Base-by-base conservation (phyloP, 345 rosid genomes). In the Populus deltoides region DNA sequence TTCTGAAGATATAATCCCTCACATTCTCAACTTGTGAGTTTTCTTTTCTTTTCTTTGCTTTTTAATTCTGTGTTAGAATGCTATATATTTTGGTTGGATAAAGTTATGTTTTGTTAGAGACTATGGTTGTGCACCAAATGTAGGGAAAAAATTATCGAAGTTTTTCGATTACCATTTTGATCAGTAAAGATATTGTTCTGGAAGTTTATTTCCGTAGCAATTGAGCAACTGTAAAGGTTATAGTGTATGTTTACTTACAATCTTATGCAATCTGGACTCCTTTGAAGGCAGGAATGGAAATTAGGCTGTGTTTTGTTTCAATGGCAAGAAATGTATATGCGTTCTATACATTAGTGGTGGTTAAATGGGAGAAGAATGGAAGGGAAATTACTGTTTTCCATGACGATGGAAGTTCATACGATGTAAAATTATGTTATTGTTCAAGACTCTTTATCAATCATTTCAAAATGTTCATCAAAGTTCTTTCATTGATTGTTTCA, bases 21-120 rank as follows among this genome's bases (percentile, higher is more conserved):
- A 89, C 76, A 78, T 94, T 74, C 94, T 92, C 77, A 94, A 89
- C 81, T 69, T 94, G 98, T 92, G 43, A 86, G 96, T 73, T 18
- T 45, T 25, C 76, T 36, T 11, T 49, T 20, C 35, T 11, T 33
- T 49, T 18, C 57, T 22, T 51, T 22, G 70, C 6, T 53, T 0
- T 61, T 7, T n/a, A 24, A 22, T 45, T 31, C 25, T 55, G 4
- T 6, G 47, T 70, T 8, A 4, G 41, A 11, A 55, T 41, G 12
- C 31, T 7, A 16, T 1, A n/a, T n/a, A 16, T 1, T 6, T 8
- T 13, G 22, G 4, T 24, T 55, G 16, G 33, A 35, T 38, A n/a
- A 57, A 57, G 13, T n/a, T 5, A 9, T 20, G 45, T 41, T 39
- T 7, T 18, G 61, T 53, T 18, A 53, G 61, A 53, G 24, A 53